These are phyloP conservation scores for Myxozyma geophila DNA, from an alignment of 805 yeast genomes.

Conservation along the genomic window DNA sequence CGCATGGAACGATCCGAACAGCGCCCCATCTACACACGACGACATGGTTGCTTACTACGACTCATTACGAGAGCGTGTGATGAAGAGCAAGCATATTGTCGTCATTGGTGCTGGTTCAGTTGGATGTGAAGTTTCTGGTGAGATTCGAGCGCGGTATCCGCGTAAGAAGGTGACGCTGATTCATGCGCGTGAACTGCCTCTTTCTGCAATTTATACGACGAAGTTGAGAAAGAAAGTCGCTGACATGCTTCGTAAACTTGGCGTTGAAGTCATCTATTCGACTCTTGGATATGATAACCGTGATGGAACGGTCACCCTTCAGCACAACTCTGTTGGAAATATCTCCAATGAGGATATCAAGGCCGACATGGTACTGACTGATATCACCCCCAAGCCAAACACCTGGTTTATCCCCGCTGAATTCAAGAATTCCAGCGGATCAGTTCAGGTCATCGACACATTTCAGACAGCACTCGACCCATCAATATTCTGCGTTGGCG, in stretches of 20 bases:
- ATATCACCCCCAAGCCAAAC: slow-evolving; percentile 2
- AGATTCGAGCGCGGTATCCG: slow-evolving; percentile 49
- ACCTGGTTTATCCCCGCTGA: slow-evolving; percentile 10
- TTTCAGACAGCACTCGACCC: slow-evolving; percentile 2
- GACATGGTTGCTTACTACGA: slow-evolving; percentile 7
- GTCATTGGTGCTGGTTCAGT: slow-evolving; percentile 59
- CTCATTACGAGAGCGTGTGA: slow-evolving; percentile 40
- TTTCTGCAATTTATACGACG: slow-evolving; percentile 19
- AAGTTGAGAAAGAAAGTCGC: slow-evolving; percentile 23
- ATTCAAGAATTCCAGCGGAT: slow-evolving; percentile 9
- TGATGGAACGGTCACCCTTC: slow-evolving; percentile 20
- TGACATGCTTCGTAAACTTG: slow-evolving; percentile 28
- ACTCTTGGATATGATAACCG: slow-evolving; percentile 13
- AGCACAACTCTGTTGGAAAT: background rate
- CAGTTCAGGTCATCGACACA: slow-evolving; percentile 3
- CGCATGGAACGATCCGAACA: slow-evolving; percentile 9
- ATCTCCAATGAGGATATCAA: background rate
- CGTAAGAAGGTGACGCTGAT: slow-evolving; percentile 43
- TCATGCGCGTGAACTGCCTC: slow-evolving; percentile 33
- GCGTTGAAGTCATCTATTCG: slow-evolving; percentile 31
- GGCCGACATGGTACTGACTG: slow-evolving; percentile 16
- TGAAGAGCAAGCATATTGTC: slow-evolving; percentile 47
- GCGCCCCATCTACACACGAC: slow-evolving; percentile 2
- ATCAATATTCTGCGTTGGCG: slow-evolving; percentile 19
- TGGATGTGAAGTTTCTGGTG: slow-evolving; percentile 58